These are phyloP conservation scores for Acanthamoeba sp. DNA, from an alignment of 208 protist genomes.

Conservation along the genomic window DNA sequence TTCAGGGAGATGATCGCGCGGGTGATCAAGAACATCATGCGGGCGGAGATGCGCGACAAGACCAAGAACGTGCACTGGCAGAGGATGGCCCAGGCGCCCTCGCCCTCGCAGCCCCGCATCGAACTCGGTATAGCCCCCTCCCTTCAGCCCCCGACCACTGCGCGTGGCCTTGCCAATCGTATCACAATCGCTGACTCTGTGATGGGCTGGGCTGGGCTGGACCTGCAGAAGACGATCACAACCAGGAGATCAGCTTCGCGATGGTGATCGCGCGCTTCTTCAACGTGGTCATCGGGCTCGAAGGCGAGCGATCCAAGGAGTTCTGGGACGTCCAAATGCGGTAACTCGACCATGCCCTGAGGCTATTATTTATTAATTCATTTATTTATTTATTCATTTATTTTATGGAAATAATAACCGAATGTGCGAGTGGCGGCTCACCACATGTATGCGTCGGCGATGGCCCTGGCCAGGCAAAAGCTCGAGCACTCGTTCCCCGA, in stretches of 20 bases:
- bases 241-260: conserved; percentile 49
- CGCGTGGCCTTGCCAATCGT: neutral
- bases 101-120: neutral
- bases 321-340: conserved; percentile 63
- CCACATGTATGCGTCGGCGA: too few relatives aligned
- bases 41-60: conserved; percentile 66
- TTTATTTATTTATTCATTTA: too few relatives aligned
- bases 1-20: conserved; percentile 71
- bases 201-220: neutral
- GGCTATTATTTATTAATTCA: too few relatives aligned
- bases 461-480: too few relatives aligned
- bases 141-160: neutral
- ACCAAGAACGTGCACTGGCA: conserved; percentile 57
- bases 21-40: conserved; percentile 70
- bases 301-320: conserved; percentile 37
- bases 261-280: conserved; percentile 67
- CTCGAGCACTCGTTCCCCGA: conserved; percentile 23
- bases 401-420: too few relatives aligned
- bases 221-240: neutral
- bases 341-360: too few relatives aligned
- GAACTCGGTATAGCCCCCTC: too few relatives aligned
- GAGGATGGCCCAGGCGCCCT: neutral
- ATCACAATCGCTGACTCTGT: neutral
- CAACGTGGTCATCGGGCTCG: conserved; percentile 73
- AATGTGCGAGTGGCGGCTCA: too few relatives aligned